These are phyloP conservation scores for Boletus reticuloceps DNA, from an alignment of 768 basidiomycete species.

Conservation along the genomic window DNA sequence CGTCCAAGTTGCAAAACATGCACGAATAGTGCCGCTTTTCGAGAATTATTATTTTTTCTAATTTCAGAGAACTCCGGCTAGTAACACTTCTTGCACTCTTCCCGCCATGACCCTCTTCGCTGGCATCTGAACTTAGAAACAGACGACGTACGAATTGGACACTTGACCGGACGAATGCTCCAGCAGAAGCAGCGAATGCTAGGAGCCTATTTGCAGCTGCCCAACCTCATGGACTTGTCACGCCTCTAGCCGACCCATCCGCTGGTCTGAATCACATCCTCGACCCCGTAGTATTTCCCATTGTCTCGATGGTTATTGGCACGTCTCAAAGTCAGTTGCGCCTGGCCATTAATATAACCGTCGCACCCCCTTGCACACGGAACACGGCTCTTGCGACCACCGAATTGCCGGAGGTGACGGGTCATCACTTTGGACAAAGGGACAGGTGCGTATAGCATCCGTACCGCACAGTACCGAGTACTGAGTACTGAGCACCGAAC, in stretches of 20 bases:
- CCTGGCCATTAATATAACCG: constrained; percentile 22
- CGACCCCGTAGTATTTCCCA: neutral
- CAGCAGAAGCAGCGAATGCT: neutral
- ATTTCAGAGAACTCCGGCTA: constrained; percentile 31
- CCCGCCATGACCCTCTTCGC: constrained; percentile 21
- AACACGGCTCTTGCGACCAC: constrained; percentile 18
- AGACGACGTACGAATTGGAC: neutral
- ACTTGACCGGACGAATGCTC: constrained; percentile 1
- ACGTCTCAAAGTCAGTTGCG: constrained; percentile 8
- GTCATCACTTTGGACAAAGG: neutral
- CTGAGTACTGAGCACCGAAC: neutral
- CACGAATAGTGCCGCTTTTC: constrained; percentile 17
- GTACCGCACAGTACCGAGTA: neutral
- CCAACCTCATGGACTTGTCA: constrained; percentile 5
- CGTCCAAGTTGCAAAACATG: constrained; percentile 11
- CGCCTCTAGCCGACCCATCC: constrained; percentile 2
- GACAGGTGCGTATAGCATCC: constrained; percentile 11
- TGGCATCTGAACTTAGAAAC: constrained; percentile 8
- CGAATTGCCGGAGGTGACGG: constrained; percentile 20
- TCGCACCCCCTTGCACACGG: constrained; percentile 15
- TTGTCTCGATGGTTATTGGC: constrained; percentile 1
- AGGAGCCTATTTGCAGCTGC: neutral
- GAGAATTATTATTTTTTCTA: constrained; percentile 32
- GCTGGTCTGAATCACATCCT: constrained; percentile 1
- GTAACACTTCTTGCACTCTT: constrained; percentile 27